Evolutionary conservation across 83 land plant species (phyloP).

Genomic region (Picea mariana): DNA sequence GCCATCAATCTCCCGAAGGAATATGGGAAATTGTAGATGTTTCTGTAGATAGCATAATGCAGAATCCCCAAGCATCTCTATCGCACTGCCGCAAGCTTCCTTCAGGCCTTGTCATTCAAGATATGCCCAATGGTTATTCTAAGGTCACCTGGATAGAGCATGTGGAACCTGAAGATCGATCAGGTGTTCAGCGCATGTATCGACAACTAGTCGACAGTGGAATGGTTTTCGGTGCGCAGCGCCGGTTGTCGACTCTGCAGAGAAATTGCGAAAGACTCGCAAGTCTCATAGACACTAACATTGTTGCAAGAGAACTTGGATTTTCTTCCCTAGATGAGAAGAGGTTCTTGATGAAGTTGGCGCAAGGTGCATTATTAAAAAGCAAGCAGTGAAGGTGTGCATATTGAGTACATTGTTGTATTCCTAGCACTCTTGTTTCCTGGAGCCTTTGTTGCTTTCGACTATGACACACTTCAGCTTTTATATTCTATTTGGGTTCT

Average conservation of each 20-base stretch:
- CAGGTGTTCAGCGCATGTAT: constrained; percentile 6
- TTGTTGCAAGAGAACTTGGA: too few relatives aligned
- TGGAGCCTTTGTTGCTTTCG: constrained; percentile 79
- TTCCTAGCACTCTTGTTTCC: constrained; percentile 67
- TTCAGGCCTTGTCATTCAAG: constrained; percentile 36
- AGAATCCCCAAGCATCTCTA: constrained; percentile 7
- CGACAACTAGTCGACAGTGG: too few relatives aligned
- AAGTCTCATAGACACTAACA: too few relatives aligned
- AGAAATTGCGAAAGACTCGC: too few relatives aligned
- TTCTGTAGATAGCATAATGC: constrained; percentile 26
- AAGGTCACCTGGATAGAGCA: constrained; percentile 87
- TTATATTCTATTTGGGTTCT: constrained; percentile 39
- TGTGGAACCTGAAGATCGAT: constrained; percentile 67
- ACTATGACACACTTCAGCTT: constrained; percentile 47
- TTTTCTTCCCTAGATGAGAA: too few relatives aligned
- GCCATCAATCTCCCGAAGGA: constrained; percentile 37
- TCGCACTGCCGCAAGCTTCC: constrained; percentile 33
- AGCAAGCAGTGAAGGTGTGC: constrained; percentile 70
- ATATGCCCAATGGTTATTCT: constrained; percentile 47
- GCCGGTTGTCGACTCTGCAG: too few relatives aligned
- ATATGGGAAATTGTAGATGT: constrained; percentile 58
- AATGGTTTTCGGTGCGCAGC: too few relatives aligned
- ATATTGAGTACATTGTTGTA: constrained; percentile 64
- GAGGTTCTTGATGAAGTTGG: too few relatives aligned
- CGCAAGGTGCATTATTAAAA: constrained; percentile 17